Conservation (phyloP, 352 stramenopile genomes). For the Globisporangium viniferum region DNA sequence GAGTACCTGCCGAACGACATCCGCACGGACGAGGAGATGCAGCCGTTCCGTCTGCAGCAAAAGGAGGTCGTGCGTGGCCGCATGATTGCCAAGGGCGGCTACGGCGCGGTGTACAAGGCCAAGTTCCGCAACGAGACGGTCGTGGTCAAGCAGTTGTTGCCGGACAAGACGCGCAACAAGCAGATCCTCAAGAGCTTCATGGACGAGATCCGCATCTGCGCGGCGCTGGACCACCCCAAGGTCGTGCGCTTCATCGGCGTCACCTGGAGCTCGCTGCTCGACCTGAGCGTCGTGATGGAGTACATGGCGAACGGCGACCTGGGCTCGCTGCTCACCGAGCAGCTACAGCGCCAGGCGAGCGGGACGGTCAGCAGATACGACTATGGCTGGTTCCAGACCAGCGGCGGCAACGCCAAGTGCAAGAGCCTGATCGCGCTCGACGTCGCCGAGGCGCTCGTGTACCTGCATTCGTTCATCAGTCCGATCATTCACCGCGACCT, state of each 20-base stretch:
- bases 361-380: neutral
- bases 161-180: slow-evolving; percentile 28
- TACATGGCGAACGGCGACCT: slow-evolving; percentile 52
- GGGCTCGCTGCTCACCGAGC: slow-evolving; percentile 22
- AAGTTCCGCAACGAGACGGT: slow-evolving; percentile 30
- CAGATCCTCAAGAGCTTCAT: slow-evolving; percentile 37
- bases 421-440: slow-evolving; percentile 46
- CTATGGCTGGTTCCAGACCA: slow-evolving; percentile 17
- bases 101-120: slow-evolving; percentile 30
- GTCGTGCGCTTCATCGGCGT: slow-evolving; percentile 53
- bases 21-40: slow-evolving; percentile 32
- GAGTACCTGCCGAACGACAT: slow-evolving; percentile 35
- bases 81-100: slow-evolving; percentile 33
- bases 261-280: slow-evolving; percentile 48
- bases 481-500: slow-evolving; percentile 83
- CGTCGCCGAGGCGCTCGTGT: slow-evolving; percentile 48
- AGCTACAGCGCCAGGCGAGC: slow-evolving; percentile 20
- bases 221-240: slow-evolving; percentile 48
- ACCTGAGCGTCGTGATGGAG: slow-evolving; percentile 47
- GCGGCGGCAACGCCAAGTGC: slow-evolving; percentile 6
- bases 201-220: slow-evolving; percentile 68
- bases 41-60: slow-evolving; percentile 28
- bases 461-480: slow-evolving; percentile 45
- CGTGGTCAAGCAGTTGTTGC: slow-evolving; percentile 35
- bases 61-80: slow-evolving; percentile 25